Conservation (phyloP, 2,329 filamentous ascomycete species). For the Epichloe brachyelytri region DNA sequence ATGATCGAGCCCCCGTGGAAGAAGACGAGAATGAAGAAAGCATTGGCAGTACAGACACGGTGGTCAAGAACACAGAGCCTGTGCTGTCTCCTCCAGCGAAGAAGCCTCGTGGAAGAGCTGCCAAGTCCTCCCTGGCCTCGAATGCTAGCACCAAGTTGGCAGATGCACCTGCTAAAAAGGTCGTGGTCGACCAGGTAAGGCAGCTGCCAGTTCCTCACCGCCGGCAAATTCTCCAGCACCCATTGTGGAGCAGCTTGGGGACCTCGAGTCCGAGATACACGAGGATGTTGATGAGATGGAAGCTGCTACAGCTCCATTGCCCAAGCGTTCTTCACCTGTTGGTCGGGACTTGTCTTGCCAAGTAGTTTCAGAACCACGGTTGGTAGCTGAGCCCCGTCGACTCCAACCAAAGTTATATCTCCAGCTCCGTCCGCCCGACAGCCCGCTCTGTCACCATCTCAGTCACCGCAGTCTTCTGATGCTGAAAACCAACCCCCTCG, state of each 20-base stretch:
- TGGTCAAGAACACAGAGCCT: constrained; percentile 22
- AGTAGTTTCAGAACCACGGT: neutral
- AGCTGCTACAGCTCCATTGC: neutral
- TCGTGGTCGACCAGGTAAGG: constrained; percentile 19
- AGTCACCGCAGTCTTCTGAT: constrained; percentile 64
- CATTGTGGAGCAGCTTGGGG: constrained; percentile 4
- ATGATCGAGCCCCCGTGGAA: constrained; percentile 9
- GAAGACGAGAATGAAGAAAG: constrained; percentile 16
- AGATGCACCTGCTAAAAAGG: constrained; percentile 16
- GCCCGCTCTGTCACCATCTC: constrained; percentile 45
- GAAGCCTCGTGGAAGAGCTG: constrained; percentile 13
- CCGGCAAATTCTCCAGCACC: neutral
- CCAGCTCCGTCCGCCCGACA: constrained; percentile 38
- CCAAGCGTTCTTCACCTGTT: neutral
- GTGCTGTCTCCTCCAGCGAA: constrained; percentile 11
- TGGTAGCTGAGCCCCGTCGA: constrained; percentile 24
- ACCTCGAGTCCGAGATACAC: constrained; percentile 6
- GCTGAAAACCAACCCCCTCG: constrained; percentile 66
- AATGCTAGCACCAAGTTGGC: neutral
- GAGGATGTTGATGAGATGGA: neutral
- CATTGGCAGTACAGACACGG: constrained; percentile 28
- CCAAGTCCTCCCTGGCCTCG: constrained; percentile 14
- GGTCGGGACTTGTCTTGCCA: neutral
- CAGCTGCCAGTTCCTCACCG: neutral
- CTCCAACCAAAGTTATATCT: constrained; percentile 28